Base-by-base conservation (phyloP, 2,329 filamentous ascomycete genomes). In the Leptoxyphium fumago region DNA sequence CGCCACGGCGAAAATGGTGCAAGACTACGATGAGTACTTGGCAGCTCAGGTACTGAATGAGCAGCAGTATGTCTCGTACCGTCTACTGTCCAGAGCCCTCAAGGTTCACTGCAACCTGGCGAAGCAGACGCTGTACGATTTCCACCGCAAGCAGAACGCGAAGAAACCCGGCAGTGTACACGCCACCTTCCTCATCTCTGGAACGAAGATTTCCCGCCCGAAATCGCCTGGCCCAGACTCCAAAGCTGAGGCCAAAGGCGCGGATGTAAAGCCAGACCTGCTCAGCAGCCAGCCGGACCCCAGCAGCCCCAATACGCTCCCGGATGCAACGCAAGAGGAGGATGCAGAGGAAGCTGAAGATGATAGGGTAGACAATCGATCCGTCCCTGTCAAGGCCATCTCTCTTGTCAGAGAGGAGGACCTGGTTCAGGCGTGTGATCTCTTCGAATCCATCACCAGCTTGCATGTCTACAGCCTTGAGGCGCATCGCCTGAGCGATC, bases 111-210 rank as follows among this genome's bases (percentile, higher is more conserved):
- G 84, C 61, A 91, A 93, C 59, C 70, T 75, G 38, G 91, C 91
- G 10, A 98, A 98, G 64, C 80, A 88, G 61, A 93, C 91, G 75
- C 77, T 88, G 13, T 93, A 77, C 63, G 84, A 94, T 29, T 96
- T 94, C 53, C 77, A 95, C 61, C 71, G 73, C 49, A 75, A 72
- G 45, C 83, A 94, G 59, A 94, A 87, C 62, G 71, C 69, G 44
- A 84, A 82, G 61, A 82, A 78, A 48, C 72, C 82, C 0, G 74
- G 77, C 17, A 80, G 78, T 21, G 70, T 95, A n/a, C 77, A 93
- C 65, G 91, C 89, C 39, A 95, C 87, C n/a, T 98, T 95, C 64
- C 69, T 95, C 41, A 60, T 98, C 39, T 82, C 80, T 42, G 91
- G 89, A 34, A 74, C 69, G 17, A 82, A 76, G 55, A 15, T 28